Evolutionary conservation across 306 rosid genomes (phyloP), one percentile per base, ranked within the genome.

Genomic region (Cajanus cajan): DNA sequence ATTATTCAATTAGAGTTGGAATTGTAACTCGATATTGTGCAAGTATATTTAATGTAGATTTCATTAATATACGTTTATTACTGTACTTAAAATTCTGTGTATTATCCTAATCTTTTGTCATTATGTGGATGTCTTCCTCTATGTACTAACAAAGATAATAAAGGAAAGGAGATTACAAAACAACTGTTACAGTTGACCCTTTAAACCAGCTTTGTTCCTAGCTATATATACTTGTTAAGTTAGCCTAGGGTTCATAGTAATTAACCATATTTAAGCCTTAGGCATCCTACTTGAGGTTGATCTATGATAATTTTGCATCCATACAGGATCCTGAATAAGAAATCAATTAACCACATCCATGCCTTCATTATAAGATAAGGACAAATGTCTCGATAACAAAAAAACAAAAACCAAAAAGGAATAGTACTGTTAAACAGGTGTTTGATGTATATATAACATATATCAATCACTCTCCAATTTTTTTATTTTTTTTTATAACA

Each of bases 171-270:
- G 71, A 79, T 47, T 19, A 61, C 19, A n/a, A 34, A 15, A 61
- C 36, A 37, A 50, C 41, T 55, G 22, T 71, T 62, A n/a, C 39
- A 41, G 69, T 61, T 79, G 77, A 52, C 79, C 50, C 74, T 39
- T 63, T 51, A 31, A 80, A 31, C 40, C 31, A 41, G 22, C 4
- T 24, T 24, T 62, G 11, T 41, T 61, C 44, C n/a, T 12, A 71
- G 13, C 40, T 55, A 3, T 11, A 6, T 73, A 7, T 8, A 12
- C 25, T 54, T 55, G 71, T 78, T 70, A 33, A 79, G 59, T 69
- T 28, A 48, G 51, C 45, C 50, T 59, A 37, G 45, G 24, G 25
- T 72, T 52, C 9, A 41, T 41, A 4, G 10, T 12, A 9, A 0
- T 73, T 59, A 18, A 15, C 64, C 54, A 11, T 58, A 58, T 61